These are phyloP conservation scores for Rhinocladiella similis DNA, from an alignment of 2,329 filamentous ascomycete genomes.

Conservation along the genomic window DNA sequence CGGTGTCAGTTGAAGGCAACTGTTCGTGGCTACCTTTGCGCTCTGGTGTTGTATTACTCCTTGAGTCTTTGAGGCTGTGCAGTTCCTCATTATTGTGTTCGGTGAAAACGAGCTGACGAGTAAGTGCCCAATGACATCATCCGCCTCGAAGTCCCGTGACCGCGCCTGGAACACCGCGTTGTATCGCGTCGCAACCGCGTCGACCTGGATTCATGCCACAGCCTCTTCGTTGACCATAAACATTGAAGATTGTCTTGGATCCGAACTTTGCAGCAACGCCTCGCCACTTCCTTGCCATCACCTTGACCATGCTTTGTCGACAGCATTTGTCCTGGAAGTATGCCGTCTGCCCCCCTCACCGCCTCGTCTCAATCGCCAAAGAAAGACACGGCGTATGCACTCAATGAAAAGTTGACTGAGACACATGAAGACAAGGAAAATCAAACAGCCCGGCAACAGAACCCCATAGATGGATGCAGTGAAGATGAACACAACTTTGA, in stretches of 20 bases:
- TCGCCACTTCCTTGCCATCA: not conserved
- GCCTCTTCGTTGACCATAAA: slow-evolving; percentile 1
- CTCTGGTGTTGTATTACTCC: not conserved
- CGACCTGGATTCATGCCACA: not conserved
- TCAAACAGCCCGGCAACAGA: not conserved
- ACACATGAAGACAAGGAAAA: slow-evolving; percentile 22
- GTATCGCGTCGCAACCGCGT: not conserved
- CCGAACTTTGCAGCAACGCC: not conserved
- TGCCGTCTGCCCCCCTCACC: slow-evolving; percentile 15
- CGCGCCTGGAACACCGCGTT: not conserved
- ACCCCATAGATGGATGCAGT: not conserved
- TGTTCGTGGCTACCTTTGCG: too few species aligned
- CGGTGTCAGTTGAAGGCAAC: too few species aligned
- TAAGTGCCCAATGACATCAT: slow-evolving; percentile 4
- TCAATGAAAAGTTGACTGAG: slow-evolving; percentile 10
- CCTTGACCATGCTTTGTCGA: slow-evolving; percentile 3
- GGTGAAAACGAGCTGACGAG: not conserved
- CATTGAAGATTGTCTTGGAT: not conserved
- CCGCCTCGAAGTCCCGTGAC: not conserved
- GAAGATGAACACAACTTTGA: not conserved
- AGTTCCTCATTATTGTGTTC: not conserved
- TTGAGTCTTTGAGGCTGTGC: not conserved
- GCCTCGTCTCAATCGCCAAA: slow-evolving; percentile 25
- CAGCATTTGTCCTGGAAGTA: slow-evolving; percentile 5
- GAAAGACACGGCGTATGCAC: slow-evolving; percentile 21